These are phyloP conservation scores for Aspergillus nidulans DNA, from an alignment of 495 filamentous ascomycete genomes.

Conservation along the genomic window DNA sequence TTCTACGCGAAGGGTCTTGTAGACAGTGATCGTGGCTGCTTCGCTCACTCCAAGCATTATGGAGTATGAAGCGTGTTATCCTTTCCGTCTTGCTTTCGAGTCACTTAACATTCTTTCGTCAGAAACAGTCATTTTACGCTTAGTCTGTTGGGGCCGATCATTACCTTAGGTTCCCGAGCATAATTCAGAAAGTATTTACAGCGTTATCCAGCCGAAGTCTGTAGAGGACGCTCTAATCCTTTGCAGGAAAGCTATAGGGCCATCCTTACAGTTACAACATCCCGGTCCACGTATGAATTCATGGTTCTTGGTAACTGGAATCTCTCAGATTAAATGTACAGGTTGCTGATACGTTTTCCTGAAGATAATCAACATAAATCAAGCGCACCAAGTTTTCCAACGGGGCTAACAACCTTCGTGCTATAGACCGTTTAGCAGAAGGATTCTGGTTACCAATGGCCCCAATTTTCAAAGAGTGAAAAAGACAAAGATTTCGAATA, in stretches of 20 bases:
- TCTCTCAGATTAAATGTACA: not conserved
- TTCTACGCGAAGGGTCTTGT: too few species aligned
- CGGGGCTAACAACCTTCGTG: not conserved
- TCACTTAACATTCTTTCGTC: too few species aligned
- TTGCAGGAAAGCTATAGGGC: not conserved
- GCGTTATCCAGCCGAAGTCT: not conserved
- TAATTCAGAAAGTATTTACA: not conserved
- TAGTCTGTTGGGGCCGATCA: not conserved
- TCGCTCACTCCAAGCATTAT: not conserved
- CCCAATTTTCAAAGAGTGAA: not conserved
- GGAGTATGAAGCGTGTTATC: not conserved
- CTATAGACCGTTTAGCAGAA: not conserved
- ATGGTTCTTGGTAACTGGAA: not conserved
- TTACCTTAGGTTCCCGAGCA: not conserved
- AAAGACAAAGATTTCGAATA: not conserved
- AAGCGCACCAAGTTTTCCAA: too few species aligned
- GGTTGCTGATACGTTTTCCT: not conserved
- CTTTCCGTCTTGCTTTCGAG: not conserved
- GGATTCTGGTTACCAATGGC: not conserved
- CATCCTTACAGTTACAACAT: not conserved
- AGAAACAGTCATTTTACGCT: too few species aligned
- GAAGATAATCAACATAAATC: not conserved
- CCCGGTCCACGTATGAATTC: not conserved
- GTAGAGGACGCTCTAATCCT: not conserved
- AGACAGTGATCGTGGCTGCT: too few species aligned